These are phyloP conservation scores for Cucumis cinereus DNA, from an alignment of 306 rosid genomes.

Conservation along the genomic window DNA sequence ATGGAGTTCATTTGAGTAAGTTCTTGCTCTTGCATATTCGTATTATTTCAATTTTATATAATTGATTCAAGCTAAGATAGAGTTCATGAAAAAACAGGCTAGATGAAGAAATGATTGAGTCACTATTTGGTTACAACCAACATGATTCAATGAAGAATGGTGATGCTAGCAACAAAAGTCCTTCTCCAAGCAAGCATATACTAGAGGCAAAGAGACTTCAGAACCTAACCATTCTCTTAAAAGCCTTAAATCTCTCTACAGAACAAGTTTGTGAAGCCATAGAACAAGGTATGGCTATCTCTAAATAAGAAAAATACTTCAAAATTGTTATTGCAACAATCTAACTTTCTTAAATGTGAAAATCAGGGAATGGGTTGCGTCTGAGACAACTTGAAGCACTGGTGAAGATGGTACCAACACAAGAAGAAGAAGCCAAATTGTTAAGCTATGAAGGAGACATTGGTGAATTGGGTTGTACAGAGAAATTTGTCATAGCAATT, in stretches of 20 bases:
- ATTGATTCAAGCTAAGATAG: background rate
- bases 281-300: conserved; percentile 49
- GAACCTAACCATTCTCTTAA: conserved; percentile 86
- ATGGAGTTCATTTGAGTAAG: conserved; percentile 96
- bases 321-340: background rate
- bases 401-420: conserved; percentile 76
- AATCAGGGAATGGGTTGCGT: conserved; percentile 59
- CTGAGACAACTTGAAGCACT: conserved; percentile 83
- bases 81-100: conserved; percentile 42
- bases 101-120: conserved; percentile 96
- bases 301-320: background rate
- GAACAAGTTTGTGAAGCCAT: conserved; percentile 68
- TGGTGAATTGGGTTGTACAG: conserved; percentile 79
- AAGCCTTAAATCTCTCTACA: conserved; percentile 66
- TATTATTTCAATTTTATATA: background rate
- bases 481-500: conserved; percentile 55
- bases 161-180: conserved; percentile 69
- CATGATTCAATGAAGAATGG: conserved; percentile 63
- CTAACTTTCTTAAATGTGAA: background rate
- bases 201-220: conserved; percentile 95
- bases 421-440: conserved; percentile 75
- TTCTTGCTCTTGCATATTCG: background rate
- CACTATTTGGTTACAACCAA: conserved; percentile 89
- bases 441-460: conserved; percentile 56
- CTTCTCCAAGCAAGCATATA: conserved; percentile 87